Percentiles rank a stretch among this genome's conserved stretches.
These are phyloP conservation scores for Discostella stelligera DNA, from an alignment of 352 stramenopile species.

Conservation along the genomic window DNA sequence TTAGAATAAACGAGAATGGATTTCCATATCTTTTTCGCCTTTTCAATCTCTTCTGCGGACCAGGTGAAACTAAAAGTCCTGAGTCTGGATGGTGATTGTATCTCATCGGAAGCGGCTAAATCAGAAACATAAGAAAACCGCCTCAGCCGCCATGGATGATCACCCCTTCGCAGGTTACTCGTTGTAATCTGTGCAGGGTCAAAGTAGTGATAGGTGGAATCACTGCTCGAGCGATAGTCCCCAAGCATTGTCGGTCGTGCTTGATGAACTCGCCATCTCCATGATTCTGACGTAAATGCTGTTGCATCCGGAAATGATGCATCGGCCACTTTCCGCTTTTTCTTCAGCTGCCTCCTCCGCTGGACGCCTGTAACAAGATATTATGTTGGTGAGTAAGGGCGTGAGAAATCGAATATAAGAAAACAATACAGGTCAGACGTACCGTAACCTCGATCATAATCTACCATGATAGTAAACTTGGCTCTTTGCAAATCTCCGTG, in stretches of 20 bases:
- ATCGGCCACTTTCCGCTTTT: slow-evolving; percentile 48
- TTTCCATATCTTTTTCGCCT: slow-evolving; percentile 58
- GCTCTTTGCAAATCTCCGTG: slow-evolving; percentile 40
- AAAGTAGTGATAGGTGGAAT: slow-evolving; percentile 53
- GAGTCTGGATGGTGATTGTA: neutral
- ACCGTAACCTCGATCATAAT: slow-evolving; percentile 54
- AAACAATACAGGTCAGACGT: slow-evolving; percentile 5
- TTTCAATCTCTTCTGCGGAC: slow-evolving; percentile 51
- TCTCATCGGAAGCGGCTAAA: slow-evolving; percentile 11
- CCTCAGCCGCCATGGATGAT: slow-evolving; percentile 41
- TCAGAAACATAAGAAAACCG: slow-evolving; percentile 14
- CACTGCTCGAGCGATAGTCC: slow-evolving; percentile 40
- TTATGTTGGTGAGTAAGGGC: slow-evolving; percentile 1
- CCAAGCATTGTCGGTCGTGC: slow-evolving; percentile 50
- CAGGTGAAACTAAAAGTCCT: slow-evolving; percentile 46
- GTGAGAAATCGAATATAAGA: slow-evolving; percentile 5
- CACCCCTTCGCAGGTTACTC: slow-evolving; percentile 25
- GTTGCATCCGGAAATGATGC: slow-evolving; percentile 45
- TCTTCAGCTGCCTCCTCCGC: slow-evolving; percentile 39
- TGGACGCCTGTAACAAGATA: slow-evolving; percentile 34
- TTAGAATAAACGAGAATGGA: slow-evolving; percentile 49
- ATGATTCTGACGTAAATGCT: slow-evolving; percentile 57
- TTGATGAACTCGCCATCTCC: slow-evolving; percentile 54
- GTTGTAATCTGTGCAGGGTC: slow-evolving; percentile 25
- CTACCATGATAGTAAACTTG: slow-evolving; percentile 51